A percentile compares a stretch with the other conserved stretches of the same genome.
These are phyloP conservation scores for Hibiscus syriacus DNA, from an alignment of 345 rosid species.

Conservation along the genomic window DNA sequence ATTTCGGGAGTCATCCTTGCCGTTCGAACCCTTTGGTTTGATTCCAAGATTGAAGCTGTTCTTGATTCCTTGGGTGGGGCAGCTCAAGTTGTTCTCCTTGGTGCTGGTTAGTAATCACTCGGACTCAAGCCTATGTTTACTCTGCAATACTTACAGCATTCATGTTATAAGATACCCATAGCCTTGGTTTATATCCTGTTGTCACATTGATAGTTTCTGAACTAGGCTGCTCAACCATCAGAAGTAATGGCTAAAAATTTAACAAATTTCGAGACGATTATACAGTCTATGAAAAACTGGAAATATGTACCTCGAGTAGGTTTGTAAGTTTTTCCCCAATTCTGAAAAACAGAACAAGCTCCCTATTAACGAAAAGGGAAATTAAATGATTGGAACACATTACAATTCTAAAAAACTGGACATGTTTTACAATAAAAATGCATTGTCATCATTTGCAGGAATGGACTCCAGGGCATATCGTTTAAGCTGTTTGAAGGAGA, in stretches of 20 bases:
- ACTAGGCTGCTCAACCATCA: background rate
- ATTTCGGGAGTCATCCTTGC: slow-evolving; percentile 81
- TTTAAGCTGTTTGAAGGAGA: slow-evolving; percentile 62
- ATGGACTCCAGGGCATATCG: too few species aligned
- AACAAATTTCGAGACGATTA: background rate
- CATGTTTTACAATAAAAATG: too few species aligned
- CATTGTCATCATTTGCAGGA: too few species aligned
- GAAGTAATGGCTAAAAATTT: background rate
- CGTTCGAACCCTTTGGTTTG: too few species aligned
- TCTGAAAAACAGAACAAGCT: background rate
- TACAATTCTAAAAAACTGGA: too few species aligned
- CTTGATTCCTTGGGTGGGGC: too few species aligned
- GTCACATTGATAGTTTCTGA: background rate
- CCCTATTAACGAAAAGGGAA: background rate
- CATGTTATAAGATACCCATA: background rate
- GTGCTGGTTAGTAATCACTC: slow-evolving; percentile 39
- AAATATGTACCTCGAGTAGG: background rate
- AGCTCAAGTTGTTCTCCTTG: too few species aligned
- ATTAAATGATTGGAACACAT: background rate
- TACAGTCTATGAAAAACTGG: background rate
- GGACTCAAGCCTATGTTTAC: background rate
- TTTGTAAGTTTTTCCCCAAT: background rate
- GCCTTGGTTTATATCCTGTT: background rate
- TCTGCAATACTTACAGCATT: background rate
- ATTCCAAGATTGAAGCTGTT: too few species aligned